These are phyloP conservation scores for Kodamaea leandrae DNA, from an alignment of 805 yeast genomes.

Conservation along the genomic window DNA sequence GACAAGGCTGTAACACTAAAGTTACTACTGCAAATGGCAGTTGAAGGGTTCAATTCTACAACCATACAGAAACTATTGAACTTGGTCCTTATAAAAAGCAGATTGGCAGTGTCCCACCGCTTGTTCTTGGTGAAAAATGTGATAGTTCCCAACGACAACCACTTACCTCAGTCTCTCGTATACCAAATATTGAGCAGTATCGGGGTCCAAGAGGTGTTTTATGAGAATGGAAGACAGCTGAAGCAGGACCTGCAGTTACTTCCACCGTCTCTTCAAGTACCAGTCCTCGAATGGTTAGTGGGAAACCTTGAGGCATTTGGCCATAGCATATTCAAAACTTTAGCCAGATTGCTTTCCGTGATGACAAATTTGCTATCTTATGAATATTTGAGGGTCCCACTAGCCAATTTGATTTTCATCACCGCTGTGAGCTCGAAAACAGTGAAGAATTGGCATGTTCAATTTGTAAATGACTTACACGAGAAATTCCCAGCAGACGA, in stretches of 20 bases:
- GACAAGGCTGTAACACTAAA: not conserved
- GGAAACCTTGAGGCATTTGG: constrained; percentile 13
- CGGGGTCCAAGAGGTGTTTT: constrained; percentile 12
- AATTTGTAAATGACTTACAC: constrained; percentile 26
- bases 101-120: constrained; percentile 3
- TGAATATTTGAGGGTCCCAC: constrained; percentile 15
- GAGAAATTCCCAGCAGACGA: constrained; percentile 32
- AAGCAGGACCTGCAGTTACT: constrained; percentile 7
- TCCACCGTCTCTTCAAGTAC: constrained; percentile 7
- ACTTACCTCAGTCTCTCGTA: constrained; percentile 3
- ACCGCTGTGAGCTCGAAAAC: constrained; percentile 5
- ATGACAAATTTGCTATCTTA: constrained; percentile 13
- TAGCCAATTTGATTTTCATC: constrained; percentile 13
- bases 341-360: constrained; percentile 10
- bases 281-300: constrained; percentile 14
- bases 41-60: not conserved
- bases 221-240: constrained; percentile 6
- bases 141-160: constrained; percentile 4
- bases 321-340: not conserved
- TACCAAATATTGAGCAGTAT: constrained; percentile 12
- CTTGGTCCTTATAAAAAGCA: not conserved
- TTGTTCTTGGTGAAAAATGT: constrained; percentile 4
- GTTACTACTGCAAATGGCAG: not conserved
- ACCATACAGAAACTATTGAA: not conserved
- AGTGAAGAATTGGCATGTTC: constrained; percentile 29